Percentiles rank a stretch among this genome's conserved stretches.
Evolutionary conservation across 164 flowering plant genomes (phyloP).

Genomic region (Magnolia sinica): DNA sequence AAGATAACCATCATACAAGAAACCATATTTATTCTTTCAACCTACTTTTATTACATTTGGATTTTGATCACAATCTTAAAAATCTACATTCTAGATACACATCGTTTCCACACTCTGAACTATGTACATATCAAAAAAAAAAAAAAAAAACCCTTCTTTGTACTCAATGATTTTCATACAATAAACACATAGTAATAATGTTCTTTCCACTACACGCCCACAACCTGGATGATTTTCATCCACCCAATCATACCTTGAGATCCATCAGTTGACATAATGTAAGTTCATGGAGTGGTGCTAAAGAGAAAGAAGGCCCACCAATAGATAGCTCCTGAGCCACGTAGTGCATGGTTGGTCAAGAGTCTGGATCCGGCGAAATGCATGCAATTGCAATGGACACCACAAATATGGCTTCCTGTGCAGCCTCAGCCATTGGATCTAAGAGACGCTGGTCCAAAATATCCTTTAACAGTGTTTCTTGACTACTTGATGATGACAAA

Average conservation of each 20-base stretch:
- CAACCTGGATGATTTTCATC: too few relatives aligned
- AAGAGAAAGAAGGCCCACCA: slow-evolving; percentile 14
- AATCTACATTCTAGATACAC: too few relatives aligned
- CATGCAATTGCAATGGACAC: slow-evolving; percentile 49
- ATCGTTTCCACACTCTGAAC: too few relatives aligned
- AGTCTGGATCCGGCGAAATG: slow-evolving; percentile 36
- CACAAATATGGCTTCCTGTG: slow-evolving; percentile 41
- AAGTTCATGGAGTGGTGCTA: slow-evolving; percentile 18
- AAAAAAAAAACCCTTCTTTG: too few relatives aligned
- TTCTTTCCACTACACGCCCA: too few relatives aligned
- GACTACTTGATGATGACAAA: slow-evolving; percentile 14
- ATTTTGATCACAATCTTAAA: too few relatives aligned
- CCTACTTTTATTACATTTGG: too few relatives aligned
- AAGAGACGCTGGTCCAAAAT: slow-evolving; percentile 51
- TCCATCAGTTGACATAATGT: slow-evolving; percentile 22
- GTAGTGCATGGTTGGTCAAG: slow-evolving; percentile 56
- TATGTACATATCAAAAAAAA: too few relatives aligned
- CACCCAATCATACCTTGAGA: neutral
- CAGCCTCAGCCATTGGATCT: slow-evolving; percentile 42
- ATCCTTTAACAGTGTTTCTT: slow-evolving; percentile 31
- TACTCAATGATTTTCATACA: too few relatives aligned
- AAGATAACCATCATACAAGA: too few relatives aligned
- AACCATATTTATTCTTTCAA: too few relatives aligned
- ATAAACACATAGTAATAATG: too few relatives aligned
- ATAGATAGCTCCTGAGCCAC: slow-evolving; percentile 45